phyloP scores from a whole-genome alignment of 192 early-diverging fungal species.

The Gryganskiella cystojenkinii region DNA sequence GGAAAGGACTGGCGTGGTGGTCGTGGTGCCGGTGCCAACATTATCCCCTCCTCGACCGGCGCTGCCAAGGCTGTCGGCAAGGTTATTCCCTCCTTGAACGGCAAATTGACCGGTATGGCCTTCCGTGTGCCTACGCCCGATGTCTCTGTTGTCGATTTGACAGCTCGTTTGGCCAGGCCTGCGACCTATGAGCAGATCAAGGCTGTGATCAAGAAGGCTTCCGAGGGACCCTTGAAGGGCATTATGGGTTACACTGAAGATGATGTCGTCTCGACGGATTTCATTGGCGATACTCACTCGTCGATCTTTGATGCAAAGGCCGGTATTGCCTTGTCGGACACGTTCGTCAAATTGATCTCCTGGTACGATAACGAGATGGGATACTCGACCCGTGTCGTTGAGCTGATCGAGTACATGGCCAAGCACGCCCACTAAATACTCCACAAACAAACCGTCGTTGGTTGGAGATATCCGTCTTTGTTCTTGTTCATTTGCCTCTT shows the following conservation, averaged over 20 bases:
- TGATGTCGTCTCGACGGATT: conserved; percentile 94
- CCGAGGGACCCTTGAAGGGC: conserved; percentile 84
- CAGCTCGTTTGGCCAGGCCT: conserved; percentile 89
- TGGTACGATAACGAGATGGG: conserved; percentile 95
- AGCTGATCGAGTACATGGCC: conserved; percentile 85
- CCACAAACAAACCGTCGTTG: no score
- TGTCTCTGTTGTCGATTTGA: conserved; percentile 98
- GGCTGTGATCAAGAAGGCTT: conserved; percentile 83
- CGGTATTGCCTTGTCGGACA: conserved; percentile 92
- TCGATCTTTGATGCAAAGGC: conserved; percentile 97
- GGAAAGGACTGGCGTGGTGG: conserved; percentile 98
- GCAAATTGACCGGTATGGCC: conserved; percentile 98
- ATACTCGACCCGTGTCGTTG: conserved; percentile 92
- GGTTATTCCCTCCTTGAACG: conserved; percentile 93
- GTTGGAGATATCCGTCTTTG: no score
- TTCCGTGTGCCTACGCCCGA: conserved; percentile 95
- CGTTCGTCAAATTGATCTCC: conserved; percentile 96
- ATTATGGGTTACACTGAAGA: conserved; percentile 95
- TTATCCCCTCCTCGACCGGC: conserved; percentile 97
- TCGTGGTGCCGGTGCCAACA: conserved; percentile 94
- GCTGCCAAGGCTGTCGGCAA: conserved; percentile 99
- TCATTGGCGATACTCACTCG: conserved; percentile 90
- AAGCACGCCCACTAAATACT: no score
- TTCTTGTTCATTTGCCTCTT: no score
- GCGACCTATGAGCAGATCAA: conserved; percentile 95